Evolutionary conservation across 345 rosid genomes (phyloP).

Genomic region (Camelina hispida): DNA sequence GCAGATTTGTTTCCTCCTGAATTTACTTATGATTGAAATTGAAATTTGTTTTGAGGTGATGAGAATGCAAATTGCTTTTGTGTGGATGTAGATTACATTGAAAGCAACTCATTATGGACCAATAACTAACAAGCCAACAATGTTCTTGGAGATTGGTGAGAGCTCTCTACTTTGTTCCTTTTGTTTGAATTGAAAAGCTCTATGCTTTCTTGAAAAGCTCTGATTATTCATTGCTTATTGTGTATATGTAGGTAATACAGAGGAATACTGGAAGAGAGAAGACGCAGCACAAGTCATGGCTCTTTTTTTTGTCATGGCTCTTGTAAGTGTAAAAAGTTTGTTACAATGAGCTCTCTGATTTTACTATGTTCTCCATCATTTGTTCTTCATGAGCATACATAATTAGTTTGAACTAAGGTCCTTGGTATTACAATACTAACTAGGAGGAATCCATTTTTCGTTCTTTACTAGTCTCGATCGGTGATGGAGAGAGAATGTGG

Average conservation of each 20-base stretch:
- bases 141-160: conserved; percentile 92
- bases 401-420: no score
- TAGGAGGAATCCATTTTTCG: not conserved
- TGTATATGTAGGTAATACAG: not conserved
- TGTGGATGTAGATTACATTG: conserved; percentile 65
- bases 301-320: no score
- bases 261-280: no score
- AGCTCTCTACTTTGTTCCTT: not conserved
- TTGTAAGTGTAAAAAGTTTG: no score
- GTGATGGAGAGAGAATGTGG: conserved; percentile 56
- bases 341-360: no score
- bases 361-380: no score
- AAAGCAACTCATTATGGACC: conserved; percentile 99
- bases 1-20: no score
- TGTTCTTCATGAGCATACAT: no score
- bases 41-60: no score
- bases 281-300: no score
- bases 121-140: conserved; percentile 72
- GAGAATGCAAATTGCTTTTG: not conserved
- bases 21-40: no score
- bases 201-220: not conserved
- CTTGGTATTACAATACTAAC: not conserved
- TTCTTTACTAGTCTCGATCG: conserved; percentile 19
- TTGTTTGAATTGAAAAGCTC: not conserved
- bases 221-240: conserved; percentile 9